Conservation (phyloP, 306 rosid genomes). For the Citrullus mucosospermus region DNA sequence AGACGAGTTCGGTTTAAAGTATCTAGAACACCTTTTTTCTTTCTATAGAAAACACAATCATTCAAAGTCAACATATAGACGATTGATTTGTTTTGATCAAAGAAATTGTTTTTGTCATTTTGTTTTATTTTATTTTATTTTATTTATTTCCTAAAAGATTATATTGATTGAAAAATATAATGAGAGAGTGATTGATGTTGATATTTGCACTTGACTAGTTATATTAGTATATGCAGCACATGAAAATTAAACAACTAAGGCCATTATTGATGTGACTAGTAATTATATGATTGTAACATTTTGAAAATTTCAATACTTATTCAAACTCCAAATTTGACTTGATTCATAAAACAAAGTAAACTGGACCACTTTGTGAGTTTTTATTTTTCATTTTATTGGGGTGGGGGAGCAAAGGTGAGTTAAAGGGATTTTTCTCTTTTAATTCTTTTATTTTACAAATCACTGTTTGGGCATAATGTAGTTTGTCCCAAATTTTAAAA, state of each 20-base stretch:
- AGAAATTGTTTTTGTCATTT: neutral
- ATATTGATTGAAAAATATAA: neutral
- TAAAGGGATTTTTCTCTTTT: too few species aligned
- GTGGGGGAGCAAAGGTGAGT: too few species aligned
- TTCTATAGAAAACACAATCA: neutral
- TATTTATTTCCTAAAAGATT: neutral
- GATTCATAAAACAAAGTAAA: neutral
- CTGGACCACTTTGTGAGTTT: neutral
- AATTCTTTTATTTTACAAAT: too few species aligned
- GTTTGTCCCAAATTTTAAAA: too few species aligned
- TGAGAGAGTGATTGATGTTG: neutral
- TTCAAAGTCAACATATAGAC: neutral
- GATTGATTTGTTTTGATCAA: neutral
- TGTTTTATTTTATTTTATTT: neutral
- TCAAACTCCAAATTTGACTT: neutral
- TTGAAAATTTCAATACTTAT: neutral
- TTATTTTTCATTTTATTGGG: too few species aligned
- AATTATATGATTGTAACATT: neutral
- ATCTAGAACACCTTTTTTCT: neutral
- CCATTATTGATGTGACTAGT: neutral
- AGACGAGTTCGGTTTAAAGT: neutral
- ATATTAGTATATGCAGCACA: neutral
- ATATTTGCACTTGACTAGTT: neutral
- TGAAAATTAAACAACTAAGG: neutral
- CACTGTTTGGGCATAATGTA: too few species aligned